A percentile compares a stretch with the other conserved stretches of the same genome.
phyloP scores from a whole-genome alignment of 208 protist genomes.

The Trichomonas tenax region DNA sequence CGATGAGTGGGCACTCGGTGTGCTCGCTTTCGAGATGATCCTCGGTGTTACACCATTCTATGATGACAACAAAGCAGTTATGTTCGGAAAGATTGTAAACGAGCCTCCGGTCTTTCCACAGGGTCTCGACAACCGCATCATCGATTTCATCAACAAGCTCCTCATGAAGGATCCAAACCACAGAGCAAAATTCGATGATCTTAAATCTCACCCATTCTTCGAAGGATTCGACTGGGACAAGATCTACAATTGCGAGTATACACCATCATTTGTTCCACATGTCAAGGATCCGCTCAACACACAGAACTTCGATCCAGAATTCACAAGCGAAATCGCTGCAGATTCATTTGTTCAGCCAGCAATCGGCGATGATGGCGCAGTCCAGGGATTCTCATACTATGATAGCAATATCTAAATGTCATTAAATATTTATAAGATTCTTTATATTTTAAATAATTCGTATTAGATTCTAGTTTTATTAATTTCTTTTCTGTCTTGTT shows the following conservation, averaged over 20 bases:
- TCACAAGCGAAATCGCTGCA: slow-evolving; percentile 25
- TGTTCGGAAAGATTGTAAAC: neutral
- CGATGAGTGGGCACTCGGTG: neutral
- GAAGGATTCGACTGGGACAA: slow-evolving; percentile 12
- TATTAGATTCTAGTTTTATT: too few species aligned
- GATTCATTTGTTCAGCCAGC: slow-evolving; percentile 24
- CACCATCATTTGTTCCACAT: slow-evolving; percentile 14
- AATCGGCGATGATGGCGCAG: neutral
- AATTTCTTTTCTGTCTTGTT: too few species aligned
- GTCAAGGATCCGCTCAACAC: slow-evolving; percentile 1
- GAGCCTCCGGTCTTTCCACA: neutral
- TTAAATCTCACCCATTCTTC: slow-evolving; percentile 34
- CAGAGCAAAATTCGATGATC: slow-evolving; percentile 29
- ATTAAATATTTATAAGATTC: neutral
- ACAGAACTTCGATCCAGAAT: slow-evolving; percentile 28
- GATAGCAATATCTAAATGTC: neutral
- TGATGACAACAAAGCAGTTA: neutral
- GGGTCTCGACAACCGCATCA: neutral
- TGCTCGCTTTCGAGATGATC: neutral
- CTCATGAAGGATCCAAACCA: neutral
- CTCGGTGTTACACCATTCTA: neutral
- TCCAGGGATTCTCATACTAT: neutral
- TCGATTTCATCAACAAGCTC: neutral
- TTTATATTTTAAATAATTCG: too few species aligned
- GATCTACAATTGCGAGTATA: slow-evolving; percentile 9